Evolutionary conservation across 129 eudicot genomes (phyloP).

Genomic region (Flaveria ramosissima): DNA sequence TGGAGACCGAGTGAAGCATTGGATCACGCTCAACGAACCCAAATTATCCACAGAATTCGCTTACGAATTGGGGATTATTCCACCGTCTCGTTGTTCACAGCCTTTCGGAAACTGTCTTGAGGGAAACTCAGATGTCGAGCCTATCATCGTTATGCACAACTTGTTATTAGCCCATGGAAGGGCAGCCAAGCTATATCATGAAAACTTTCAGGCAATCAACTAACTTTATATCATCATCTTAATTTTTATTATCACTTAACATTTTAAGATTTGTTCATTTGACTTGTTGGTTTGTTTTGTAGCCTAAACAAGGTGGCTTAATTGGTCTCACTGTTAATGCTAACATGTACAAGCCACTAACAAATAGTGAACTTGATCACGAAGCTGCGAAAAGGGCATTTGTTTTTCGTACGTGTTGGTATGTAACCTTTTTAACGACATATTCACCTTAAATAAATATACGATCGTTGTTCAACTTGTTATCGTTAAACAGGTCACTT

Average conservation of each 20-base stretch:
- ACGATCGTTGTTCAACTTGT: slow-evolving; percentile 7
- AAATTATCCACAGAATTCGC: slow-evolving; percentile 38
- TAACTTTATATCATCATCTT: not conserved
- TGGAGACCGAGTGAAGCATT: slow-evolving; percentile 75
- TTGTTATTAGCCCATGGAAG: slow-evolving; percentile 74
- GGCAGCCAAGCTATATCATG: slow-evolving; percentile 62
- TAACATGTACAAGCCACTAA: slow-evolving; percentile 56
- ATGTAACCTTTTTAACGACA: not conserved
- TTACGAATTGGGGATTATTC: slow-evolving; percentile 44
- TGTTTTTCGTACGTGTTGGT: slow-evolving; percentile 68
- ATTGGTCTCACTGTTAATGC: slow-evolving; percentile 46
- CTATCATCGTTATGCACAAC: slow-evolving; percentile 66
- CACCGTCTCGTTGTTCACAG: slow-evolving; percentile 68
- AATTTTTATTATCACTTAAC: not conserved
- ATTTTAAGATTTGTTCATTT: not conserved
- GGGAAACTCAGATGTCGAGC: slow-evolving; percentile 76
- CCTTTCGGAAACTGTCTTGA: slow-evolving; percentile 62
- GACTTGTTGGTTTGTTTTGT: slow-evolving; percentile 21
- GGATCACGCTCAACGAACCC: slow-evolving; percentile 80
- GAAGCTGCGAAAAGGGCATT: slow-evolving; percentile 65
- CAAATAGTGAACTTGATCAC: slow-evolving; percentile 39
- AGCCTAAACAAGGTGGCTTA: slow-evolving; percentile 57
- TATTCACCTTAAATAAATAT: not conserved
- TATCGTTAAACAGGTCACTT: slow-evolving; percentile 47
- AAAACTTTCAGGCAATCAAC: slow-evolving; percentile 52